phyloP scores from a whole-genome alignment of 495 filamentous ascomycete species.

The Hypoxylon lienhwacheense region DNA sequence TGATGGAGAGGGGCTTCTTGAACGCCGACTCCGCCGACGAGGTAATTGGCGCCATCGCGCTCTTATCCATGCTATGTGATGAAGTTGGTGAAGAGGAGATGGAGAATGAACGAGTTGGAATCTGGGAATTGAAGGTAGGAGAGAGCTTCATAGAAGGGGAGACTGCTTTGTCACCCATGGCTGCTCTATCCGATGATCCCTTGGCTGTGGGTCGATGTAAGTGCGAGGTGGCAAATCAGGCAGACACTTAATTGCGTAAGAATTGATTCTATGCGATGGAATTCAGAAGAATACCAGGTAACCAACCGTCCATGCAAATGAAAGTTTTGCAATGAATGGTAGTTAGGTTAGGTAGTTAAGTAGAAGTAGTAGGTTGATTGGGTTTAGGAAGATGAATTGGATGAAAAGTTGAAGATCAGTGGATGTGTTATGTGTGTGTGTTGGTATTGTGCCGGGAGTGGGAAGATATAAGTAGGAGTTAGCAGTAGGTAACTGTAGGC shows the following conservation, averaged over 20 bases:
- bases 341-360: too few species aligned
- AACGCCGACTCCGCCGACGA: conserved; percentile 16
- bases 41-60: conserved; percentile 19
- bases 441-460: neutral
- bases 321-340: too few species aligned
- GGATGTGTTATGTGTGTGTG: too few species aligned
- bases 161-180: conserved; percentile 39
- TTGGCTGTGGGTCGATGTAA: conserved; percentile 19
- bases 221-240: conserved; percentile 36
- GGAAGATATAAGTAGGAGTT: conserved; percentile 18
- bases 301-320: conserved; percentile 2
- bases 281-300: neutral
- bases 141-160: conserved; percentile 17
- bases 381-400: neutral
- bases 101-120: conserved; percentile 6
- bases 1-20: conserved; percentile 45
- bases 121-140: conserved; percentile 16
- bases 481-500: too few species aligned
- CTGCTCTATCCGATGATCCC: conserved; percentile 11
- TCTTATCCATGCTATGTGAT: conserved; percentile 9
- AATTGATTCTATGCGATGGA: conserved; percentile 13
- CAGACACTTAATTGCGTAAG: conserved; percentile 23
- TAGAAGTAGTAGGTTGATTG: neutral
- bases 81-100: neutral
- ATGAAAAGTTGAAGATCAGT: too few species aligned